Evolutionary conservation across 257 asterid genomes (phyloP), one percentile per base, ranked within the genome.

Genomic region (Solanum tarijense): DNA sequence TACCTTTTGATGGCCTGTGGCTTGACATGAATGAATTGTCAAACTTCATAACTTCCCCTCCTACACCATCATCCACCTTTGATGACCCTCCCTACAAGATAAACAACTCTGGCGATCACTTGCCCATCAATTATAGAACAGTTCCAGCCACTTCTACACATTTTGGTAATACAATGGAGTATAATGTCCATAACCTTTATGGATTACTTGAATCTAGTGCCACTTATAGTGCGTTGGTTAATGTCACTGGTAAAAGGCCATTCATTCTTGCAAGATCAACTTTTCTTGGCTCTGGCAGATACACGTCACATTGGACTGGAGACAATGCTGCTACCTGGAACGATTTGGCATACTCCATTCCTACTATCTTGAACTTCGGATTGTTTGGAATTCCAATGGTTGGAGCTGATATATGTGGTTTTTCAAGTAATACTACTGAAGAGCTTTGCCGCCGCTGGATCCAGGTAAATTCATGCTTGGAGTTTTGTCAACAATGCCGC

Each of bases 341-440:
- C 9, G 98, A 96, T 90, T 87, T 96, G 89, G 94, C 93, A 2
- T 94, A 96, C 92, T 36, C 95, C 0, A 93, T 95, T 66, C 97
- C 99, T 2, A 82, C 95, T 90, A 92, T 97, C 66, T 93, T 97
- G 89, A 96, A 87, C 81, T 95, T 88, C 36, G 98, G 99, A 48
- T 32, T 96, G 52, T 96, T 96, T 89, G 99, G 98, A 21, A 86
- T 94, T 86, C 98, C 99, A 1, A 94, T 97, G 99, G 95, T 95
- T 82, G 99, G 99, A 72, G 99, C 98, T 2, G 99, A 97, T 93
- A 96, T 96, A 82, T 96, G 98, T 87, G 99, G 99, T 43, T 95
- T 95, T 48, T 8, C 91, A 1, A 58, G 89, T 31, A 83, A 95
- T 83, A 97, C 99, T 5, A 95, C 93, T 8, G 98, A 97, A 89